Evolutionary conservation across 2,329 filamentous ascomycete genomes (phyloP).

Genomic region (Xylariales sp.): DNA sequence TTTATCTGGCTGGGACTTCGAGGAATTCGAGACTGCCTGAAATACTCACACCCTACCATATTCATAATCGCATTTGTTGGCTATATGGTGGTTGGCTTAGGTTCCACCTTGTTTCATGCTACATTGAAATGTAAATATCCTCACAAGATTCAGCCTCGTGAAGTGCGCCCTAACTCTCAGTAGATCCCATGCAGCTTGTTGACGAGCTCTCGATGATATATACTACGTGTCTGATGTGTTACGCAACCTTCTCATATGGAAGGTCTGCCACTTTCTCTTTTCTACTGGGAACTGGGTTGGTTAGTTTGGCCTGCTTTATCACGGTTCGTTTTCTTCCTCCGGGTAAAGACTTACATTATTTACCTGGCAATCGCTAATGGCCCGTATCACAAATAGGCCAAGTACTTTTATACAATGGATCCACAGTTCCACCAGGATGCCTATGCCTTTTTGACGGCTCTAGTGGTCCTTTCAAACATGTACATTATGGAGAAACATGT

Average conservation of each 20-base stretch:
- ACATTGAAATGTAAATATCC: slow-evolving; percentile 47
- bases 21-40: slow-evolving; percentile 69
- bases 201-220: slow-evolving; percentile 60
- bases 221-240: slow-evolving; percentile 51
- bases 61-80: slow-evolving; percentile 62
- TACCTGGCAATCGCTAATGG: no score
- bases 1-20: slow-evolving; percentile 76
- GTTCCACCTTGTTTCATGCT: slow-evolving; percentile 53
- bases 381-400: no score
- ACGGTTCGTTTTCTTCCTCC: slow-evolving; percentile 56
- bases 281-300: slow-evolving; percentile 52
- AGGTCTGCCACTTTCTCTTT: slow-evolving; percentile 45
- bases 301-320: slow-evolving; percentile 60
- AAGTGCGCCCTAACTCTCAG: slow-evolving; percentile 5
- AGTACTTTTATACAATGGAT: slow-evolving; percentile 77
- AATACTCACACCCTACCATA: slow-evolving; percentile 68
- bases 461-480: slow-evolving; percentile 69
- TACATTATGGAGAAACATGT: slow-evolving; percentile 62
- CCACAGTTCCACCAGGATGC: slow-evolving; percentile 79
- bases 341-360: no score
- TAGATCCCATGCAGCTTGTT: slow-evolving; percentile 56
- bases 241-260: slow-evolving; percentile 70
- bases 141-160: background rate
- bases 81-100: slow-evolving; percentile 49
- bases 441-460: slow-evolving; percentile 67